Conservation (phyloP, 164 flowering plant genomes). For the Aristolochia fimbriata region DNA sequence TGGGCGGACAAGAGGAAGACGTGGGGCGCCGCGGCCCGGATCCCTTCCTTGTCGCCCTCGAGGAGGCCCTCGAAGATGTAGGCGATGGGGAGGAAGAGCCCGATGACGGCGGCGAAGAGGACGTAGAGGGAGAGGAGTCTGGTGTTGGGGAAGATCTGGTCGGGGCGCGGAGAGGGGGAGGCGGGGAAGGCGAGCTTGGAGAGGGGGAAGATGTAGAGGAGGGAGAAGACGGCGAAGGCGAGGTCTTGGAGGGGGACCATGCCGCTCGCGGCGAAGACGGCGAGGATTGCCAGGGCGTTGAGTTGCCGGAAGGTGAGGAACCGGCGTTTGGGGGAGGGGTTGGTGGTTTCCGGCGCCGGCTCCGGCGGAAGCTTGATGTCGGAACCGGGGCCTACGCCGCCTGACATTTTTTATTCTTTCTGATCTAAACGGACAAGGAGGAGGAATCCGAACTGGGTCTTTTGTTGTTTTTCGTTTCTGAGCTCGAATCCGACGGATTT, state of each 20-base stretch:
- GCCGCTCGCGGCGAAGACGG: conserved; percentile 30
- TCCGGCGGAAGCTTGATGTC: conserved; percentile 1
- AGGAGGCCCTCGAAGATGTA: conserved; percentile 59
- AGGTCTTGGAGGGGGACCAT: conserved; percentile 29
- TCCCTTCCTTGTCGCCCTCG: conserved; percentile 50
- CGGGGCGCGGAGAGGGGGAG: conserved; percentile 4
- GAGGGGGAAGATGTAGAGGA: conserved; percentile 22
- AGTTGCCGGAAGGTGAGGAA: conserved; percentile 37
- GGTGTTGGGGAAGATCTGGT: conserved; percentile 24
- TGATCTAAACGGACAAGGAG: too few relatives aligned
- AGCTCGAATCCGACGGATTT: too few relatives aligned
- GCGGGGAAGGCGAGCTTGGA: conserved; percentile 21
- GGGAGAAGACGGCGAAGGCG: conserved; percentile 24
- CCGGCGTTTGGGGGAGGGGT: not conserved
- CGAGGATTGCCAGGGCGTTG: conserved; percentile 20
- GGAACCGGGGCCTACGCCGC: not conserved
- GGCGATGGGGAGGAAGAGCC: conserved; percentile 49
- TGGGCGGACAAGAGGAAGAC: conserved; percentile 58
- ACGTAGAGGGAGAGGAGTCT: conserved; percentile 31
- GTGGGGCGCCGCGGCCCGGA: conserved; percentile 61
- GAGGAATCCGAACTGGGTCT: too few relatives aligned
- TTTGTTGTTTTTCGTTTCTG: too few relatives aligned
- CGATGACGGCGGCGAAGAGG: conserved; percentile 34
- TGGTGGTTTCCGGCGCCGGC: not conserved
- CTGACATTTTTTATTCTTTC: not conserved